phyloP scores from a whole-genome alignment of 352 stramenopile species.

The Pythium volutum region DNA sequence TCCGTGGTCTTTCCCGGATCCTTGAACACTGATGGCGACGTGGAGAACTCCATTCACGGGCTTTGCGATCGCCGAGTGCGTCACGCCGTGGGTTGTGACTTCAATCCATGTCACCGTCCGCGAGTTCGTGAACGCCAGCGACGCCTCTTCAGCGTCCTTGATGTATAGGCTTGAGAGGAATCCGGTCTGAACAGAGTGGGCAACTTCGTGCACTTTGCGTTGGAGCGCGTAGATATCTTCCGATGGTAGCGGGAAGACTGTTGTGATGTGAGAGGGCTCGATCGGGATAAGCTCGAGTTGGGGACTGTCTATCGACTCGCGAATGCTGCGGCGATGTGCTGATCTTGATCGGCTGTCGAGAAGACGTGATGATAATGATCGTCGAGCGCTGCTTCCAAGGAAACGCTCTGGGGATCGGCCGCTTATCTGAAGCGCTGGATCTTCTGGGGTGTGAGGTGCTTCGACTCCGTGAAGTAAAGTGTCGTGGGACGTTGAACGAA shows the following conservation, averaged over 20 bases:
- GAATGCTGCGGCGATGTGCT: neutral
- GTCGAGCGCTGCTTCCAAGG: neutral
- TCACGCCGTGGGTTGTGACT: slow-evolving; percentile 49
- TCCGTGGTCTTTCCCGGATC: slow-evolving; percentile 39
- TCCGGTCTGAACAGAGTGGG: slow-evolving; percentile 61
- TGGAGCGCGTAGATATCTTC: slow-evolving; percentile 67
- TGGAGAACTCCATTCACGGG: slow-evolving; percentile 68
- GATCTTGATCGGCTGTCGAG: neutral
- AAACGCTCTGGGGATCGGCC: slow-evolving; percentile 8
- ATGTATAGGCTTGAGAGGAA: slow-evolving; percentile 59
- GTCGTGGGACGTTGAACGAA: slow-evolving; percentile 15
- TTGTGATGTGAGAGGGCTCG: slow-evolving; percentile 57
- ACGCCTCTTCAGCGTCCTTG: slow-evolving; percentile 49
- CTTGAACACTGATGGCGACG: slow-evolving; percentile 62
- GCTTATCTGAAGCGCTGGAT: neutral
- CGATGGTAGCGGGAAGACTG: slow-evolving; percentile 67
- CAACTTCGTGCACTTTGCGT: slow-evolving; percentile 74
- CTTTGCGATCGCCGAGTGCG: slow-evolving; percentile 62
- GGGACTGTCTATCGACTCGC: slow-evolving; percentile 12
- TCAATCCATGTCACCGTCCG: slow-evolving; percentile 57
- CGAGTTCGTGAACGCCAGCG: slow-evolving; percentile 69
- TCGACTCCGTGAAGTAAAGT: neutral
- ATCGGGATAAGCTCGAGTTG: slow-evolving; percentile 43
- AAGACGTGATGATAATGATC: slow-evolving; percentile 1
- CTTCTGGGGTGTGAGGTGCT: slow-evolving; percentile 1